Base-by-base conservation (phyloP, 106 monocot species). In the Iris macrosiphon region DNA sequence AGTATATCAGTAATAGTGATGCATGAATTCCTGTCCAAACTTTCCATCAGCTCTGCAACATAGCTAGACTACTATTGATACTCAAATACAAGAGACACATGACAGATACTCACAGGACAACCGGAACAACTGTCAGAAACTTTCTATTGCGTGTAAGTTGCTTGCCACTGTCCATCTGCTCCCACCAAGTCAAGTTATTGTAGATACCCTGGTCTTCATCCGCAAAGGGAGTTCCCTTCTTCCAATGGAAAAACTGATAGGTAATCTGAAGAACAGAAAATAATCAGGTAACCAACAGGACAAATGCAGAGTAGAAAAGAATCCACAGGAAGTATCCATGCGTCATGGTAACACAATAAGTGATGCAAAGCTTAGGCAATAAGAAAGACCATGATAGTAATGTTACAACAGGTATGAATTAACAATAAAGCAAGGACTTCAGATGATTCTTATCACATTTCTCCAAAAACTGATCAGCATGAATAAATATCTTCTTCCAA, bases 181-280 rank as follows among this genome's bases (percentile, higher is more conserved):
- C 84, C 84, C 84, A 84, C 84, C 84, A 84, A 0, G 84, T 84
- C 72, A 79, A 71, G 45, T 68, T 50, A 50, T 78, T 78, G 45
- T 84, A 84, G 25, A 84, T 79, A 11, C 84, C 84, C 55, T 84
- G 84, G 37, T 84, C 84, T 60, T 84, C 84, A n/a, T n/a, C n/a
- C 30, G 84, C 74, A 68, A 84, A 84, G 19, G 84, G 84, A 41
- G 84, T 84, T 55, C 84, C 84, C 44, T 84, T 84, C 52, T 67
- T 84, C 84, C 84, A 84, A 18, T 84, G 84, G 61, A 84, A 84
- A 63, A 84, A 84, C n/a, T 84, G 67, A 54, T 84, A 84, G 12
- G 84, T 84, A 22, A 84, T 47, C 84, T 84, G 69, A 56, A 42
- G 23, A 16, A 33, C 16, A 44, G 23, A 6, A 44, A 2, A 38